Conservation (phyloP, 2,329 filamentous ascomycete species). For the Anthostomella pinea region DNA sequence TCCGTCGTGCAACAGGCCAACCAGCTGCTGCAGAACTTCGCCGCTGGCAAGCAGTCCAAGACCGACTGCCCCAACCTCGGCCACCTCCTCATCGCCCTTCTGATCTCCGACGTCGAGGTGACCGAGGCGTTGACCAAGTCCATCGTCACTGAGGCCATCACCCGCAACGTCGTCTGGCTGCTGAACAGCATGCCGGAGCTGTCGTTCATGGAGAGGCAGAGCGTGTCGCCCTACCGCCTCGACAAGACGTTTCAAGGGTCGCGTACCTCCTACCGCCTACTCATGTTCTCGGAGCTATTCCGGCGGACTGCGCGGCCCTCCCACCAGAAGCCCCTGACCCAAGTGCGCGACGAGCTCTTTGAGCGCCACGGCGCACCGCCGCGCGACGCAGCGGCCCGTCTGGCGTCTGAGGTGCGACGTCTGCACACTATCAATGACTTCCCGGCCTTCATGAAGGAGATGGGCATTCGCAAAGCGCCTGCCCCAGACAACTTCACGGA, state of each 20-base stretch:
- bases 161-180: slow-evolving; percentile 51
- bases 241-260: slow-evolving; percentile 44
- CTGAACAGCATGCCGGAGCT: slow-evolving; percentile 45
- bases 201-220: slow-evolving; percentile 41
- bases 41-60: slow-evolving; percentile 39
- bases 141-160: slow-evolving; percentile 48
- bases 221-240: slow-evolving; percentile 44
- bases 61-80: slow-evolving; percentile 44
- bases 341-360: slow-evolving; percentile 45
- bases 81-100: slow-evolving; percentile 44
- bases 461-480: slow-evolving; percentile 36
- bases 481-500: slow-evolving; percentile 28
- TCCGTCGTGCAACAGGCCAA: slow-evolving; percentile 40
- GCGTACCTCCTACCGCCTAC: slow-evolving; percentile 46
- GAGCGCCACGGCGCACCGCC: slow-evolving; percentile 45
- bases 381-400: slow-evolving; percentile 34
- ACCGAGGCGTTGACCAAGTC: slow-evolving; percentile 37
- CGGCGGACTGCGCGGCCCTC: slow-evolving; percentile 40
- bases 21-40: slow-evolving; percentile 36
- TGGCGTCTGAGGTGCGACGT: slow-evolving; percentile 42
- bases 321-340: slow-evolving; percentile 31
- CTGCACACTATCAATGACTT: slow-evolving; percentile 43
- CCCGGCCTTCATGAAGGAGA: slow-evolving; percentile 39
- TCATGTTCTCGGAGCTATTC: slow-evolving; percentile 54
- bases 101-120: slow-evolving; percentile 43